Evolutionary conservation across 805 yeast species (phyloP).

Genomic region (Danielia oregonensis): DNA sequence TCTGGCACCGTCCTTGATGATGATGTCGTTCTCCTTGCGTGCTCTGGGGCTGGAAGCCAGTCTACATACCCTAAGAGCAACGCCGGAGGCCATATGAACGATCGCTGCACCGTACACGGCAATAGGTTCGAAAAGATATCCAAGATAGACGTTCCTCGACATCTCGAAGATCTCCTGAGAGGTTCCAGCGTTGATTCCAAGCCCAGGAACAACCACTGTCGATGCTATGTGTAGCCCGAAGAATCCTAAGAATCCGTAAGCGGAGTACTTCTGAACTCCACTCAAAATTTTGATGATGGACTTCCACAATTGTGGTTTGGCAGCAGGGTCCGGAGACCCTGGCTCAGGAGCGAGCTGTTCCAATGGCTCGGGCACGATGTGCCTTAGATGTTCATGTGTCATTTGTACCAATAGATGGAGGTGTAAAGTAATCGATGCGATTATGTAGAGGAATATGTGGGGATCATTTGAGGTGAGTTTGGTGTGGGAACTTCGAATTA

Average conservation of each 20-base stretch:
- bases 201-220: slow-evolving; percentile 51
- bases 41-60: slow-evolving; percentile 8
- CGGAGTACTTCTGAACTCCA: slow-evolving; percentile 55
- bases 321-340: not conserved
- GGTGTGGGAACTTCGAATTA: no score
- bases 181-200: slow-evolving; percentile 34
- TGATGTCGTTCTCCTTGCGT: slow-evolving; percentile 19
- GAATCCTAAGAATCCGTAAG: slow-evolving; percentile 54
- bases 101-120: slow-evolving; percentile 45
- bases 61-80: slow-evolving; percentile 19
- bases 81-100: slow-evolving; percentile 53
- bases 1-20: slow-evolving; percentile 30
- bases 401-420: no score
- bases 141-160: slow-evolving; percentile 59
- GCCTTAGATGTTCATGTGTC: slow-evolving; percentile 10
- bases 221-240: slow-evolving; percentile 54
- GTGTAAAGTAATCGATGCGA: no score
- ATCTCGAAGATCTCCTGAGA: slow-evolving; percentile 56
- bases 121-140: slow-evolving; percentile 44
- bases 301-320: slow-evolving; percentile 1
- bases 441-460: no score
- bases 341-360: slow-evolving; percentile 5
- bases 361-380: slow-evolving; percentile 12
- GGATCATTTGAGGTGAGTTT: no score
- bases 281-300: slow-evolving; percentile 10